Percentiles rank a stretch among this genome's conserved stretches.
Conservation (phyloP, 805 yeast genomes). For the Yamadazyma tumulicola region DNA sequence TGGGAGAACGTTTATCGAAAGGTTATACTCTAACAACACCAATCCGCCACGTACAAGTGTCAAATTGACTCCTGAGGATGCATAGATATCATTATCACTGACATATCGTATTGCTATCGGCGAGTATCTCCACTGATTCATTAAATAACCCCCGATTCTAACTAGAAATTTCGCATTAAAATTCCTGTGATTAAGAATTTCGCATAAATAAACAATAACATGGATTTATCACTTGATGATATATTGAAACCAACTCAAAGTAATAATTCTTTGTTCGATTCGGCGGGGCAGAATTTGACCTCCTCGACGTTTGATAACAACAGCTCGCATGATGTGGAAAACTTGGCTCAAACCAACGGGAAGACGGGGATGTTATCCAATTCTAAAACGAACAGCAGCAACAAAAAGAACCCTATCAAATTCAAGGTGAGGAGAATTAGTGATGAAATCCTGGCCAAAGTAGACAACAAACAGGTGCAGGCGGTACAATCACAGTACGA, state of each 20-base stretch:
- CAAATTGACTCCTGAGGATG: constrained; percentile 21
- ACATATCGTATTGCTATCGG: constrained; percentile 22
- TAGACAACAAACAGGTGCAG: constrained; percentile 8
- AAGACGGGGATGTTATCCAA: too few species aligned
- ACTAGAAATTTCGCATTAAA: too few species aligned
- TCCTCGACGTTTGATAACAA: too few species aligned
- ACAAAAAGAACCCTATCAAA: constrained; percentile 19
- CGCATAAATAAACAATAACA: constrained; percentile 4
- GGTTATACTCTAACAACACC: constrained; percentile 11
- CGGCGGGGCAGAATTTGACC: too few species aligned
- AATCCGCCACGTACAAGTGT: constrained; percentile 4
- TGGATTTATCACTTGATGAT: constrained; percentile 6
- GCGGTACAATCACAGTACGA: constrained; percentile 34
- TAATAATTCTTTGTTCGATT: not conserved
- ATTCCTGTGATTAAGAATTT: too few species aligned
- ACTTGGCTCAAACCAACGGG: too few species aligned
- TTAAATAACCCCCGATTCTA: too few species aligned
- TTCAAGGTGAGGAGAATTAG: constrained; percentile 34
- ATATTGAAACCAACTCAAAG: constrained; percentile 1
- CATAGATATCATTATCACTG: constrained; percentile 14
- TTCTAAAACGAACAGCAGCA: too few species aligned
- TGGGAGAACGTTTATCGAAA: constrained; percentile 17
- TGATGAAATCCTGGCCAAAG: constrained; percentile 14
- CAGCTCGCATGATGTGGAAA: too few species aligned
- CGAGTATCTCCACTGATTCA: constrained; percentile 14